Evolutionary conservation across 106 monocot species (phyloP), one percentile per base, ranked within the genome.

Genomic region (Acorus gramineus): DNA sequence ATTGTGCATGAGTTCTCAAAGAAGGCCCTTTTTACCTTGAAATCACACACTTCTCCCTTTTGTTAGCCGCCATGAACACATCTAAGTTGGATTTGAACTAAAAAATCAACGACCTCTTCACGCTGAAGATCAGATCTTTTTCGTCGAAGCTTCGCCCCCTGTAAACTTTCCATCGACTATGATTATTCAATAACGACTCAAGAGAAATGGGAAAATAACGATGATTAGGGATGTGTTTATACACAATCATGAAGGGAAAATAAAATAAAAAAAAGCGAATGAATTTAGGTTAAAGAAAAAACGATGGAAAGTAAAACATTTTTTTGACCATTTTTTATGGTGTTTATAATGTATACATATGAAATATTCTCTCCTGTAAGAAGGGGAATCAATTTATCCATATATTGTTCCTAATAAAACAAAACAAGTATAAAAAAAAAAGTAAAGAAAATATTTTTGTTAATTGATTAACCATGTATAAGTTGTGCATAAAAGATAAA

Each of bases 21-120:
- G 53, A 49, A 70, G 59, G 53, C 61, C 2, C 70, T 70, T 52
- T 70, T 66, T 52, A 77, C 60, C 70, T 60, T 71, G 60, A 65
- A 71, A 55, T 77, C 77, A 11, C 65, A 71, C 1, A 6, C 70
- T 70, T 47, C 47, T 65, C 65, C 4, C 4, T 59, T 3, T 58
- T 60, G 48, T 77, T 77, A 42, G 51, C 47, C 4, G 57, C 53
- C 53, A 77, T 46, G 7, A 61, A 52, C 11, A 64, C 50, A 12
- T 64, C 64, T 3, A 49, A 13, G 28, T 50, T 6, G 3, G 3
- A 6, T 12, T 14, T 46, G 2, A 50, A 2, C 12, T 64, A 49
- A 51, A 64, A 50, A 3, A 49, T 3, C 11, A 49, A 64, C 2
- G 6, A 14, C 1, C 13, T 50, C n/a, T 51, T 49, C 2, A 50